phyloP scores from a whole-genome alignment of 768 basidiomycete genomes.

The Mycena galericulata region DNA sequence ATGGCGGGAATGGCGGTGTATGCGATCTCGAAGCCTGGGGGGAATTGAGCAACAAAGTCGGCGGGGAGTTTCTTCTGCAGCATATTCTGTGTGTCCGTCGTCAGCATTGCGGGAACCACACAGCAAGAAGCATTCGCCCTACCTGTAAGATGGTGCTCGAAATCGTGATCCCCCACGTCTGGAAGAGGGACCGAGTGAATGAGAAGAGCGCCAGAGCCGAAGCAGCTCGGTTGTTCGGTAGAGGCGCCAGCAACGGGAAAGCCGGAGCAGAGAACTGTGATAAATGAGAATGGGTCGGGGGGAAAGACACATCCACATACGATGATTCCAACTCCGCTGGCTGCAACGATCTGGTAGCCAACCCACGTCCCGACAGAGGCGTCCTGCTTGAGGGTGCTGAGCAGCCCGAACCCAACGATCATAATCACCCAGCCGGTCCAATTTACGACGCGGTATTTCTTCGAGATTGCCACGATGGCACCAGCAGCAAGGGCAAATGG shows the following conservation, averaged over 20 bases:
- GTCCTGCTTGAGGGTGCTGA: conserved; percentile 41
- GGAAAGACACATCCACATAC: conserved; percentile 2
- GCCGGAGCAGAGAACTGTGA: conserved; percentile 35
- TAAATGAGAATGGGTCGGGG: neutral
- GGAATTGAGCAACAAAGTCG: conserved; percentile 31
- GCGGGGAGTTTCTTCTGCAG: conserved; percentile 42
- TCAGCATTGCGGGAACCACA: neutral
- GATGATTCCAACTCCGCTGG: conserved; percentile 20
- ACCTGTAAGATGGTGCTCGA: conserved; percentile 47
- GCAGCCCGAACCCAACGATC: conserved; percentile 51
- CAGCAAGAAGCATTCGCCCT: neutral
- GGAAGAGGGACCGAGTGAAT: conserved; percentile 44
- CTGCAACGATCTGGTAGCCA: conserved; percentile 41
- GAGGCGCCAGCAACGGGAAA: conserved; percentile 54
- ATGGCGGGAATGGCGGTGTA: conserved; percentile 35
- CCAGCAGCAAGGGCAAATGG: conserved; percentile 54
- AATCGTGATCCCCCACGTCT: conserved; percentile 40
- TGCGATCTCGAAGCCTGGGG: conserved; percentile 26
- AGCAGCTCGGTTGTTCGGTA: conserved; percentile 48
- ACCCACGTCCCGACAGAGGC: conserved; percentile 38
- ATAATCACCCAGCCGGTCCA: conserved; percentile 50
- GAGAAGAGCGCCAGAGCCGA: conserved; percentile 51
- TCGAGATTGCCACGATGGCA: conserved; percentile 40
- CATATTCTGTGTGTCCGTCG: conserved; percentile 47
- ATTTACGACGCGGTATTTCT: conserved; percentile 50